Base-by-base conservation (phyloP, 345 rosid genomes). In the Diplotaxis tenuifolia region DNA sequence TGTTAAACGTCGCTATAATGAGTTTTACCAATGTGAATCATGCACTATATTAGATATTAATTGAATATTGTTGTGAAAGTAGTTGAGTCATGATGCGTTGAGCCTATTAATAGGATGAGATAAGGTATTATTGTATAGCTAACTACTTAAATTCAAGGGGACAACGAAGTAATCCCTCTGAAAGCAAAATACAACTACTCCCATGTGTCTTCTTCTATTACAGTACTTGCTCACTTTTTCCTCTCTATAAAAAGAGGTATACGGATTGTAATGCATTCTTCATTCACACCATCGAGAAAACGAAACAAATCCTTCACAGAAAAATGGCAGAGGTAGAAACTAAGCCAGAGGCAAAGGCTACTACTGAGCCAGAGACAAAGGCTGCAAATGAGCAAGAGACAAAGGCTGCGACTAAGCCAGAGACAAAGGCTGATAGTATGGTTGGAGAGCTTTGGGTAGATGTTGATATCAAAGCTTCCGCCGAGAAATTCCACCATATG, bases 401-500 rank as follows among this genome's bases (percentile, higher is more conserved):
- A 50, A 8, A 50, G 55, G 55, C 5, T 50, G 55, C 12, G 23
- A 50, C 55, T 50, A 6, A 50, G 21, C 21, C 3, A 47, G 53
- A 15, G 55, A 52, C 57, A 4, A 53, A 53, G 57, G 57, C 57
- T 53, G 57, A 53, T 53, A 20, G 27, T 20, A 20, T 53, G 57
- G 27, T 53, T 10, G 57, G 57, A 53, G 57, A 53, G 7, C 23
- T 20, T 53, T 53, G 57, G 57, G 9, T 20, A 20, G 71, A 53
- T 52, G 11, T 53, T 12, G 71, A 67, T 27, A 67, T 53, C 5
- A 52, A 67, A 32, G 18, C 61, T 29, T 5, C 45, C 2, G n/a
- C 71, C 3, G 61, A 32, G 19, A 22, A 67, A 50, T 67, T 67
- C 49, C 61, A 67, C 47, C 57, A 20, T 20, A 52, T 52, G 71